Evolutionary conservation across 2,329 filamentous ascomycete genomes (phyloP), one percentile per base, ranked within the genome.

Genomic region (Pochonia chlamydosporia): DNA sequence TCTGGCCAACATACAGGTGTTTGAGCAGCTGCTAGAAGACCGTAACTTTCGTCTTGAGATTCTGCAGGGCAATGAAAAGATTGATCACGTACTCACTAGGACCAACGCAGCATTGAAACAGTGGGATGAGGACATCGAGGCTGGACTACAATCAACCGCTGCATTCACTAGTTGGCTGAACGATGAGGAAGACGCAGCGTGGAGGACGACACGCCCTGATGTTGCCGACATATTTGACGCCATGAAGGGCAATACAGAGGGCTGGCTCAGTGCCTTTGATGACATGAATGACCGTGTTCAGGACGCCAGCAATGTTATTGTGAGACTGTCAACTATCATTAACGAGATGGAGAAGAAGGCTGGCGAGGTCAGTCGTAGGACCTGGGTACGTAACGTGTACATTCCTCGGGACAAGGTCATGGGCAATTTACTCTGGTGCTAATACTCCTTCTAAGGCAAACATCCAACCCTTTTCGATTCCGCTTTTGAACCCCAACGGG

Each of bases 191-290:
- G 72, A 82, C 31, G 74, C 79, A 4, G 73, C 76, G 54, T 81
- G 79, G 63, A 76, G 81, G 47, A 68, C 75, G 44, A 81, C 85
- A 41, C 78, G 87, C 20, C 73, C 77, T 2, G 75, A 81, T 41
- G 71, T 85, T 40, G 74, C 78, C 30, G 83, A 87, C 40, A 89
- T 96, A 18, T 93, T 87, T 56, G 79, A 84, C 35, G 89, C 91
- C 31, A 97, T 97, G 91, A 85, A 87, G 59, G 88, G 89, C 28
- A 97, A 97, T 57, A 85, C 90, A 8, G 87, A 95, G 53, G 90
- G 91, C 37, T 97, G 92, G 92, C 81, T 84, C 49, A 82, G 84
- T 48, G 89, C 89, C 6, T 84, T 96, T 59, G 76, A 82, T 46
- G 85, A 85, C 46, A 74, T 96, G 49, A 84, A 89, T 61, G 78